Conservation (phyloP, 2,329 filamentous ascomycete species). For the Fusarium irregulare region DNA sequence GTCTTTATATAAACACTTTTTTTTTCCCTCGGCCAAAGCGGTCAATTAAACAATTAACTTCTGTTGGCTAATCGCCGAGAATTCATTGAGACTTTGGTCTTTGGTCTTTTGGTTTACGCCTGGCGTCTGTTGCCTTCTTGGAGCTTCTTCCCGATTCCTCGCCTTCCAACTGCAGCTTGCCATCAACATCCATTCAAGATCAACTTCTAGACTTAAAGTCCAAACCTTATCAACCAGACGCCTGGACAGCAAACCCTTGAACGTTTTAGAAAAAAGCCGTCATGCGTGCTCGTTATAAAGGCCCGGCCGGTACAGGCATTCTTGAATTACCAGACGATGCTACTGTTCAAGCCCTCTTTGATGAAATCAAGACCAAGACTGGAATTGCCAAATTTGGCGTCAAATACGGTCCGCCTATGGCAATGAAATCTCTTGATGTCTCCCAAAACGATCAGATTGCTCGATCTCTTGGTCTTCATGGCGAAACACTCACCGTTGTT, state of each 20-base stretch:
- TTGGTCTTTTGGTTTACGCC: background rate
- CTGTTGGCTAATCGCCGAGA: background rate
- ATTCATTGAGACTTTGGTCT: background rate
- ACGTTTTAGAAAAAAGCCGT: background rate
- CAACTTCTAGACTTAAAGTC: background rate
- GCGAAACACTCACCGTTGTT: constrained; percentile 64
- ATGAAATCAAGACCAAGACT: constrained; percentile 71
- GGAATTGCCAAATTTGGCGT: constrained; percentile 75
- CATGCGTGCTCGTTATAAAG: constrained; percentile 82
- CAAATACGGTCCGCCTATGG: constrained; percentile 82
- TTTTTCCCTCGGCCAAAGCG: background rate
- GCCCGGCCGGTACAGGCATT: constrained; percentile 77
- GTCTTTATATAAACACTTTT: background rate
- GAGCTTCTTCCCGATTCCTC: constrained; percentile 21
- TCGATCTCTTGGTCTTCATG: constrained; percentile 61
- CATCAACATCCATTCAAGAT: constrained; percentile 1
- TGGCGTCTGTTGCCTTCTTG: background rate
- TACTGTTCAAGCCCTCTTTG: constrained; percentile 70
- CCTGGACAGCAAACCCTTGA: background rate
- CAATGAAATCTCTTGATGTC: constrained; percentile 73
- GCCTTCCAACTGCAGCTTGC: constrained; percentile 5
- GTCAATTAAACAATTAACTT: background rate
- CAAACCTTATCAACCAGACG: background rate
- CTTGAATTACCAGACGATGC: constrained; percentile 76
- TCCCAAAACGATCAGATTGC: constrained; percentile 61